Base-by-base conservation (phyloP, 2,329 filamentous ascomycete species). In the Aspergillus sp. region DNA sequence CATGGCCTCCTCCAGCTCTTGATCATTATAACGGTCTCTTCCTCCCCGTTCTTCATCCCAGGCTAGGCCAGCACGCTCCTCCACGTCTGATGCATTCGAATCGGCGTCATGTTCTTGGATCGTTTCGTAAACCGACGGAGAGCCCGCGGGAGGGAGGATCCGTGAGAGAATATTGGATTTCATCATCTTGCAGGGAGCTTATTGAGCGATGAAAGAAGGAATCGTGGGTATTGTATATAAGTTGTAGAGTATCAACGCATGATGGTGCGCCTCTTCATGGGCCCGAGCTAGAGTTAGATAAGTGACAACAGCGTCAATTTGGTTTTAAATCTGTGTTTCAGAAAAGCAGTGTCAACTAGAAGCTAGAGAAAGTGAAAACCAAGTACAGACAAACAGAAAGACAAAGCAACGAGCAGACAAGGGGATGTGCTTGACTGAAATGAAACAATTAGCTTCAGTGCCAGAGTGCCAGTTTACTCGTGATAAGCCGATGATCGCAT, bases 1-100 rank as follows among this genome's bases (percentile, higher is more conserved):
- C 20, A 82, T 67, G 43, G 80, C 70, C 44, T 78, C 73, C 49
- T 81, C 77, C 22, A 82, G 71, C 57, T 82, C 77, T 41, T 78
- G 73, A 44, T 80, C 76, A 53, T 76, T 75, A 56, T 78, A 81
- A 35, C 69, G 69, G 41, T 72, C 73, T 41, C 67, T 69, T 12
- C 74, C 60, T 53, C 73, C 74, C 19, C 10, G 37, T 54, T 76
- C 74, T 51, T 75, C 75, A 45, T 75, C 76, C 45, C 74, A 64
- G 42, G 71, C 70, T 64, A 78, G 67, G 13, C 70, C 76, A 41
- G 68, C 73, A 48, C 66, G 68, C 49, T 71, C 70, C 56, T 74
- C 72, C 44, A 69, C 52, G 61, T 73, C 74, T 17, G 68, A 76
- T 49, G 54, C 63, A 53, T 71, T 74, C 50, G 66, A 75, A 30